Evolutionary conservation across 2,329 filamentous ascomycete genomes (phyloP), one percentile per base, ranked within the genome.

Genomic region (Graphiopsis chlorocephala): DNA sequence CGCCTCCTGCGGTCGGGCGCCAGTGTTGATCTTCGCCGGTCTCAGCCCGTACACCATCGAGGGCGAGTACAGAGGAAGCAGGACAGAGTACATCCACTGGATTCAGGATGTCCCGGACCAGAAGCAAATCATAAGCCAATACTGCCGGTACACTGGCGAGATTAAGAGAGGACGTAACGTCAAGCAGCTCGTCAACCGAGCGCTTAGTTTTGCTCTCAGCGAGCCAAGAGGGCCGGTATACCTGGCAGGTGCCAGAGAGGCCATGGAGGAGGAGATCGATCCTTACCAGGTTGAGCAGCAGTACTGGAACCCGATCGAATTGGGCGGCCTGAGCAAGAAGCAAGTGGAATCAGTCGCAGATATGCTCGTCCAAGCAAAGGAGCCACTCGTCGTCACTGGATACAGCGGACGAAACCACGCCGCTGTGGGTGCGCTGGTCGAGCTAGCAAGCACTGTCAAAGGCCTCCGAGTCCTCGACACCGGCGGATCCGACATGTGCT

Each of bases 151-250:
- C 73, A 80, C 88, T 0, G 91, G 84, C 3, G 93, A 96, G 79
- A 88, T 96, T 76, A 93, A 93, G 79, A 89, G 90, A 2, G 92
- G 91, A 17, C 86, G 86, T 73, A 96, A 96, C 72, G 86, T 96
- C 66, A 96, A 96, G 82, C 92, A 96, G 79, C 88, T 96, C 79
- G 90, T 96, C 66, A 92, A 92, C 73, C 88, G 92, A 1, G 92
- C 92, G 0, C 77, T 96, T 64, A 91, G 92, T 70, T 96, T 95
- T 73, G 91, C 92, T 0, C 90, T 81, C 56, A 91, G 88, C 29
- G 89, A 89, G 61, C 92, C 92, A 0, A 84, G 88, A 67, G 92
- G 92, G 0, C 92, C 92, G 0, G 91, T 93, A 0, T 96, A 96
- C 70, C 80, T 96, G 4, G 86, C 85, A 64, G 91, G 90, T 1